A percentile compares a stretch with the other conserved stretches of the same genome.
Conservation (phyloP, 1,284 basidiomycete genomes). For the Mycena citricolor region DNA sequence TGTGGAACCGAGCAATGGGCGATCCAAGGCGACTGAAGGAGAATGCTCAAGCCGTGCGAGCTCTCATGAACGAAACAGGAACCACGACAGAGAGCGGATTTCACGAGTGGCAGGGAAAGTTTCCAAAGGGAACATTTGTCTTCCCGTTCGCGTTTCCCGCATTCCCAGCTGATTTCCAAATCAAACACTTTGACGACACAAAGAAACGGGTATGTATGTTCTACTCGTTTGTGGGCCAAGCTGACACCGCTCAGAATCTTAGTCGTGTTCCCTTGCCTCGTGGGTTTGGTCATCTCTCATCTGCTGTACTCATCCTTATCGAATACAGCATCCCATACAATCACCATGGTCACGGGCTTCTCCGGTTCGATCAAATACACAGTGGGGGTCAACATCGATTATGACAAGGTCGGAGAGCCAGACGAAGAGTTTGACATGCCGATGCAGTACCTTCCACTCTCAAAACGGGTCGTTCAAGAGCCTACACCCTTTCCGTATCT, state of each 20-base stretch:
- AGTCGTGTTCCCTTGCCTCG: conserved; percentile 16
- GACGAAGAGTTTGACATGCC: conserved; percentile 19
- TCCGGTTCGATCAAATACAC: conserved; percentile 15
- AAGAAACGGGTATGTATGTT: too few species aligned
- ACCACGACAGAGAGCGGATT: background rate
- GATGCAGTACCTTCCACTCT: conserved; percentile 19
- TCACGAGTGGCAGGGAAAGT: conserved; percentile 9
- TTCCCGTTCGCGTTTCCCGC: conserved; percentile 20
- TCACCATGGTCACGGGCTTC: conserved; percentile 11
- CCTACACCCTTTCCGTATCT: conserved; percentile 21
- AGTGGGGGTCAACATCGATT: conserved; percentile 14
- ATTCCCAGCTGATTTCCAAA: conserved; percentile 10
- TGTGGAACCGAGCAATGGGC: conserved; percentile 18
- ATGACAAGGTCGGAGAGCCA: conserved; percentile 10
- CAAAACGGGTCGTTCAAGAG: conserved; percentile 4
- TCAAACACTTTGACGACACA: conserved; percentile 15
- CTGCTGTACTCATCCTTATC: background rate
- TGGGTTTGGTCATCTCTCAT: background rate
- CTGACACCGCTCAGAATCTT: conserved; percentile 1
- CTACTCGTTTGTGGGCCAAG: too few species aligned
- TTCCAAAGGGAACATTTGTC: conserved; percentile 15
- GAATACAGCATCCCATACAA: conserved; percentile 7
- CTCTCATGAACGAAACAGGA: too few species aligned
- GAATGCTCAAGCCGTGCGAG: too few species aligned
- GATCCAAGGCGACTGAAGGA: too few species aligned